Evolutionary conservation across 805 yeast species (phyloP).

Genomic region (Brettanomyces anomalus): DNA sequence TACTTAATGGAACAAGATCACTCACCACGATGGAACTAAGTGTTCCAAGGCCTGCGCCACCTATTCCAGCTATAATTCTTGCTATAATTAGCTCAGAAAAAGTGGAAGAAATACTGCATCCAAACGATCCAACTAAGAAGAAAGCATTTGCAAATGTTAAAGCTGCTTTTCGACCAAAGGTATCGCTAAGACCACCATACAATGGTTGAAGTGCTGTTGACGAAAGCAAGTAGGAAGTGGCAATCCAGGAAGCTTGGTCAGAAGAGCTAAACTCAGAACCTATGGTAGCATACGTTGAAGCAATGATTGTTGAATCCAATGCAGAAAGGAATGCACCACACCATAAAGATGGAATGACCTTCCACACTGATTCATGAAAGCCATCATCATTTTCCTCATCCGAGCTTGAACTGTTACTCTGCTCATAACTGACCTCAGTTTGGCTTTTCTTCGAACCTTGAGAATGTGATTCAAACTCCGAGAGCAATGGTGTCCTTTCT

Average conservation of each 20-base stretch:
- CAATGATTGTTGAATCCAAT: constrained; percentile 46
- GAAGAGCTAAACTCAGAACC: constrained; percentile 43
- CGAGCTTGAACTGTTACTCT: neutral
- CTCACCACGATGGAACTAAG: constrained; percentile 67
- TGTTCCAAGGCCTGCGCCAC: constrained; percentile 80
- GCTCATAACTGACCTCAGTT: neutral
- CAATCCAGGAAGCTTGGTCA: constrained; percentile 33
- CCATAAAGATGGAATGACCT: constrained; percentile 1
- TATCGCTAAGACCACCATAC: constrained; percentile 45
- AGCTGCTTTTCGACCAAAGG: constrained; percentile 40
- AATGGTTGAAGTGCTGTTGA: constrained; percentile 45
- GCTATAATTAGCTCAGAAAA: constrained; percentile 41
- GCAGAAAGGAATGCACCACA: constrained; percentile 32
- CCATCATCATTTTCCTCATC: neutral
- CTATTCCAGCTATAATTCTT: constrained; percentile 72
- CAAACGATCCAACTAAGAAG: constrained; percentile 31
- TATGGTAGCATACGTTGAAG: constrained; percentile 40
- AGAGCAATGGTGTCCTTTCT: too few species aligned
- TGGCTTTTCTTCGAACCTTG: too few species aligned
- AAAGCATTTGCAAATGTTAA: constrained; percentile 23
- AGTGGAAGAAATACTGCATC: constrained; percentile 34
- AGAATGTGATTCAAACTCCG: too few species aligned
- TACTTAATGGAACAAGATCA: constrained; percentile 67
- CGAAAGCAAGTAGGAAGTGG: constrained; percentile 33
- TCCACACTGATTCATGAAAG: neutral